Evolutionary conservation across 805 yeast genomes (phyloP).

Genomic region (Ogataea paradorogensis): DNA sequence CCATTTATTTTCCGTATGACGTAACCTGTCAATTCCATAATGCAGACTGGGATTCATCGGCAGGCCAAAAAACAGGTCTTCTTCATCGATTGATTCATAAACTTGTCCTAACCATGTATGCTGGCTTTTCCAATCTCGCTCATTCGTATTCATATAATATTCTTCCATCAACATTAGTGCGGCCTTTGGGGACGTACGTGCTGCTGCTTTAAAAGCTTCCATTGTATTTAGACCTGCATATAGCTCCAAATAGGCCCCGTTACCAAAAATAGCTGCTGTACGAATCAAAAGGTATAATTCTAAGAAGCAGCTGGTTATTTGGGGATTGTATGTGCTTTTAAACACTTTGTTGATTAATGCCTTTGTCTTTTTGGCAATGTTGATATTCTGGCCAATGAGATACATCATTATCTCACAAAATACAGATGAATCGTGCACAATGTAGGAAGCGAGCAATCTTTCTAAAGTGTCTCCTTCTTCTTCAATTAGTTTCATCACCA

Average conservation of each 20-base stretch:
- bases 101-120: constrained; percentile 31
- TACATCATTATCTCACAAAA: constrained; percentile 23
- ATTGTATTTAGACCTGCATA: constrained; percentile 32
- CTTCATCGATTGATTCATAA: constrained; percentile 55
- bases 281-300: constrained; percentile 38
- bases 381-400: background rate
- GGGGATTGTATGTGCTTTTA: constrained; percentile 7
- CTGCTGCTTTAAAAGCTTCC: constrained; percentile 33
- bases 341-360: constrained; percentile 17
- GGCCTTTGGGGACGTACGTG: constrained; percentile 36
- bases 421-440: constrained; percentile 28
- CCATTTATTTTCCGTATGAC: constrained; percentile 24
- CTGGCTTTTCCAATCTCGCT: constrained; percentile 17
- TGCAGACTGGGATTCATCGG: constrained; percentile 56
- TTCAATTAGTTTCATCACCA: constrained; percentile 28
- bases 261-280: constrained; percentile 36
- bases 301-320: constrained; percentile 21
- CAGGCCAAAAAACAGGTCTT: constrained; percentile 63
- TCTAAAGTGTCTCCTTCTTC: constrained; percentile 9
- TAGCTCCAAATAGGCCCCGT: constrained; percentile 29
- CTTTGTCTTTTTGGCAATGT: constrained; percentile 9
- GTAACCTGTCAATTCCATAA: constrained; percentile 46
- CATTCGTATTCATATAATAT: constrained; percentile 19
- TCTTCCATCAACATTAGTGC: constrained; percentile 52
- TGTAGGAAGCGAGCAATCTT: constrained; percentile 22